Conservation (phyloP, 352 stramenopile species). For the Phytophthora sansomeana region DNA sequence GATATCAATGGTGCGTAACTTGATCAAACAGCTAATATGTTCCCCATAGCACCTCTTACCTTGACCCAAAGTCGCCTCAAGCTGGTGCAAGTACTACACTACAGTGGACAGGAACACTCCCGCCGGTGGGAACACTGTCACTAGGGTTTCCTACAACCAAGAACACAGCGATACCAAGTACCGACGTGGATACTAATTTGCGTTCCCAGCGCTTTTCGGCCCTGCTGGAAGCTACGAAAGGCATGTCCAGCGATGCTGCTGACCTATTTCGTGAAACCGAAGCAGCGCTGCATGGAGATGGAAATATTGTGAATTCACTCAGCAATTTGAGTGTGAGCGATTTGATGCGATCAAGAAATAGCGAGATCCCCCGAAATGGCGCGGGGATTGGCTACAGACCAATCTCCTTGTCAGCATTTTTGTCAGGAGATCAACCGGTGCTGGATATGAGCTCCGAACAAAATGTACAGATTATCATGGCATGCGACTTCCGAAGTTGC, state of each 20-base stretch:
- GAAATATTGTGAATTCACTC: constrained; percentile 62
- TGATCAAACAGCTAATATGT: no score
- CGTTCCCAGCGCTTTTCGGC: constrained; percentile 57
- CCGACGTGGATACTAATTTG: background rate
- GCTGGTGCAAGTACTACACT: constrained; percentile 6
- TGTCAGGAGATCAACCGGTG: constrained; percentile 37
- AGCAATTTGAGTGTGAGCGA: constrained; percentile 66
- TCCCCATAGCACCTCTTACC: constrained; percentile 20
- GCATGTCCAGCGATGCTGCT: constrained; percentile 50
- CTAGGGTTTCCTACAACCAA: constrained; percentile 21
- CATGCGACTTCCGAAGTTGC: constrained; percentile 64
- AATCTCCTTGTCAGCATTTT: constrained; percentile 42
- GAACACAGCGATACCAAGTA: background rate
- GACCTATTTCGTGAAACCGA: constrained; percentile 71
- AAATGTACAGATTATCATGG: constrained; percentile 47
- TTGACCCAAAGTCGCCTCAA: constrained; percentile 16
- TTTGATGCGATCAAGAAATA: constrained; percentile 21
- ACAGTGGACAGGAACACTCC: constrained; percentile 33
- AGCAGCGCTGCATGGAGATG: constrained; percentile 59
- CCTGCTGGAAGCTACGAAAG: constrained; percentile 62
- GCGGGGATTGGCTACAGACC: background rate
- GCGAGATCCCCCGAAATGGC: constrained; percentile 5
- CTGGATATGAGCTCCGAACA: constrained; percentile 34
- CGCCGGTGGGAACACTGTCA: constrained; percentile 35
- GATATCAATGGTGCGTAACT: background rate